A percentile compares a stretch with the other conserved stretches of the same genome.
Conservation (phyloP, 306 rosid genomes). For the Vigna mungo region DNA sequence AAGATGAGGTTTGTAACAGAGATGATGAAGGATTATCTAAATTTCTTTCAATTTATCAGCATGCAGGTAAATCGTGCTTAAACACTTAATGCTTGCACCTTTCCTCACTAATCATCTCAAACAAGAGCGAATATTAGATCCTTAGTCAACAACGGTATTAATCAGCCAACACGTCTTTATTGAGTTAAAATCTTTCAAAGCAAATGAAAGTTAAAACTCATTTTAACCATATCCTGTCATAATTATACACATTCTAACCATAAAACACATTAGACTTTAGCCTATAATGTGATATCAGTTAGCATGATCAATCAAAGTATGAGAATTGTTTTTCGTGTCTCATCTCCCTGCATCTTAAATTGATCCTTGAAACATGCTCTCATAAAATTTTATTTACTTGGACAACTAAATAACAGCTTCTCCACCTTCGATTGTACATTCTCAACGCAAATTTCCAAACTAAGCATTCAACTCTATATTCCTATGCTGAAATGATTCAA, state of each 20-base stretch:
- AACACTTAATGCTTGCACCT: neutral
- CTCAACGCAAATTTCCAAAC: constrained; percentile 15
- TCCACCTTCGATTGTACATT: neutral
- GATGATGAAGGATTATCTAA: constrained; percentile 16
- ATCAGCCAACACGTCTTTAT: constrained; percentile 11
- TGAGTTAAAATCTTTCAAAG: constrained; percentile 1
- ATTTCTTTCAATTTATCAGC: constrained; percentile 16
- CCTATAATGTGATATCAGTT: neutral
- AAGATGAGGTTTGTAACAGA: neutral
- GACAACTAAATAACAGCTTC: constrained; percentile 1
- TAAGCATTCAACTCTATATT: constrained; percentile 13
- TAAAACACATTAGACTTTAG: neutral
- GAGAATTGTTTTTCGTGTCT: neutral
- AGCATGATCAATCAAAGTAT: constrained; percentile 21
- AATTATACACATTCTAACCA: neutral
- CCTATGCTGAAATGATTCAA: neutral
- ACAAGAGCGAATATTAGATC: constrained; percentile 5
- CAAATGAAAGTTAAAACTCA: neutral
- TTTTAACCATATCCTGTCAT: neutral
- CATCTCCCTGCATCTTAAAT: constrained; percentile 16
- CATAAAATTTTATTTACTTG: neutral
- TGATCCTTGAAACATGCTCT: neutral
- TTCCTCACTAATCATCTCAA: constrained; percentile 14
- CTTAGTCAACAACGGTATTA: constrained; percentile 5
- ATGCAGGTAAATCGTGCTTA: neutral